Conservation (phyloP, 140 eudicot genomes). For the Eryngium alpinum region DNA sequence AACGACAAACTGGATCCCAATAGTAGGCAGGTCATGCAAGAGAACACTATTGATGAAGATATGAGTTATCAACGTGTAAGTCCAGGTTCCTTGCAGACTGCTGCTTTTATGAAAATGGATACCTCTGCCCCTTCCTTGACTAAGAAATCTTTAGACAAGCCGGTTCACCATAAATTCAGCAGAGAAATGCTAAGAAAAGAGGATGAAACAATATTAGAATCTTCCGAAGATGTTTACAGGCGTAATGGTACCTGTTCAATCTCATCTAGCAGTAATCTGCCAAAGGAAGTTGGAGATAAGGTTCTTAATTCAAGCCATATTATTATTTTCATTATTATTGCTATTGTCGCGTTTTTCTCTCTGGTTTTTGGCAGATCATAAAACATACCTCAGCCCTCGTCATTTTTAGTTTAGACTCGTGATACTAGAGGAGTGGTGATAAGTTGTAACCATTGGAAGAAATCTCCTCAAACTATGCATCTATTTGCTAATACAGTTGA, state of each 20-base stretch:
- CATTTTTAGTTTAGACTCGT: too few species aligned
- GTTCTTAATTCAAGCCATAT: constrained; percentile 20
- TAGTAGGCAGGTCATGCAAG: constrained; percentile 31
- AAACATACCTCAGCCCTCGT: neutral
- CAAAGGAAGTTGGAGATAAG: constrained; percentile 46
- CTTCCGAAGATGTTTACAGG: constrained; percentile 26
- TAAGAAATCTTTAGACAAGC: constrained; percentile 38
- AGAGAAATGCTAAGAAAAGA: constrained; percentile 31
- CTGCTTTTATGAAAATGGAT: constrained; percentile 14
- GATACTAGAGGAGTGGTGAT: too few species aligned
- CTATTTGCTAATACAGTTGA: constrained; percentile 32
- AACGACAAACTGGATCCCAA: constrained; percentile 25
- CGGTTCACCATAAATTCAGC: constrained; percentile 29
- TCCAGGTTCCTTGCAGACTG: constrained; percentile 6
- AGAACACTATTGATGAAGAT: constrained; percentile 23
- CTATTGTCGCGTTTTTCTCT: neutral
- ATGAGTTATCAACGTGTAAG: constrained; percentile 18
- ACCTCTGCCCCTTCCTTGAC: constrained; percentile 14
- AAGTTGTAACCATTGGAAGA: neutral
- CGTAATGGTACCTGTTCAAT: constrained; percentile 23
- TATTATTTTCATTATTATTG: neutral
- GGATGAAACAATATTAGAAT: constrained; percentile 23
- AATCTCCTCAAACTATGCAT: constrained; percentile 6
- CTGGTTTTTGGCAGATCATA: neutral
- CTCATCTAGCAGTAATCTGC: constrained; percentile 19